Base-by-base conservation (phyloP, 108 stramenopile species). In the Nitzschia sp. region DNA sequence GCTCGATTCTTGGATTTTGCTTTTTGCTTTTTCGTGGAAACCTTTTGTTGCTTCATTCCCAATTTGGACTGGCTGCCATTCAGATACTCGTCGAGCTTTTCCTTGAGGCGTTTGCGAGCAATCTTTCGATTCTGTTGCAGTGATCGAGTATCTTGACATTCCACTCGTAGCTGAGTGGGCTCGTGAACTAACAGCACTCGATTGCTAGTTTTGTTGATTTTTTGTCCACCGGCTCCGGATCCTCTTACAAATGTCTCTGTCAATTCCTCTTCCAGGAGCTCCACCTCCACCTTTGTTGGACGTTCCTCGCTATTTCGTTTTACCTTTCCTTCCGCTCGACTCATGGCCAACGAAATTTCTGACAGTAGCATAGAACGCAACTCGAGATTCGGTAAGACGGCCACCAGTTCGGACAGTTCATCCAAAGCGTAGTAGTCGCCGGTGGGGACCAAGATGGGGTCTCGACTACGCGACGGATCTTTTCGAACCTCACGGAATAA, bases 41-140 rank as follows among this genome's bases (percentile, higher is more conserved):
- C 84, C 54, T 82, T 80, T 33, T 76, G 60, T 2, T 79, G 77
- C 63, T 89, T 89, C 58, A 84, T 58, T 22, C 71, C 64, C 9
- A 32, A 65, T 41, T 72, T 71, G 55, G 88, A 89, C 17, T 76
- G 66, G 0, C 71, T 80, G 2, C 95, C 95, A 69, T 96, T 89
- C 38, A 89, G 71, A n/a, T 75, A 75, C 33, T 82, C 88, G 63
- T 96, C 95, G 15, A 96, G 54, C 66, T 96, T 93, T 27, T 85
- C 58, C 33, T 65, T 74, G 47, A 96, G 63, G 23, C 89, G 84
- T 58, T 89, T 93, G 0, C 95, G 54, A 0, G 92, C 95, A 72
- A 94, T 91, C 52, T 94, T 96, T 31, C 95, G 79, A 60, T 96
- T 96, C 71, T 93, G 91, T 58, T 85, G 83, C 52, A 96, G 79